phyloP scores from a whole-genome alignment of 805 yeast genomes.

The Nakazawaea ishiwadae region DNA sequence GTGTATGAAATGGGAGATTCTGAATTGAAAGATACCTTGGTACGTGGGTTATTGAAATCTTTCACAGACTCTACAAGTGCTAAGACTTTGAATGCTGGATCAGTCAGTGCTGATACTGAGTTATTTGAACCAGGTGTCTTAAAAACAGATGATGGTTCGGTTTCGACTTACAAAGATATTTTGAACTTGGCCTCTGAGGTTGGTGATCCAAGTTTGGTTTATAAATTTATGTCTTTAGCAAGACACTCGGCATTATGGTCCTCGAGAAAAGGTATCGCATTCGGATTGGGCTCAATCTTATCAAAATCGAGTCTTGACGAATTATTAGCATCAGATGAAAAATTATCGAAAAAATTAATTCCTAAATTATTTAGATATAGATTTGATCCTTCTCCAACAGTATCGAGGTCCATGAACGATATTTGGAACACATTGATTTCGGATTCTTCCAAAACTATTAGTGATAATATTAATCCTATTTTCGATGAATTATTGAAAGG shows the following conservation, averaged over 20 bases:
- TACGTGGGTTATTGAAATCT: conserved; percentile 66
- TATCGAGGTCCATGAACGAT: conserved; percentile 77
- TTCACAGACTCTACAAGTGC: conserved; percentile 66
- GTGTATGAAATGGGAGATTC: conserved; percentile 73
- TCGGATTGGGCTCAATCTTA: conserved; percentile 82
- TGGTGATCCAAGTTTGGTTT: conserved; percentile 92
- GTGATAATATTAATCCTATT: conserved; percentile 51
- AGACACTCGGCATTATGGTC: conserved; percentile 88
- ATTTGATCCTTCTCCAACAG: conserved; percentile 77
- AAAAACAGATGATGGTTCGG: conserved; percentile 78
- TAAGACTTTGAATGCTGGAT: conserved; percentile 50
- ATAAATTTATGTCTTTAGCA: conserved; percentile 90
- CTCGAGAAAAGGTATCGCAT: conserved; percentile 89
- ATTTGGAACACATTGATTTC: conserved; percentile 79
- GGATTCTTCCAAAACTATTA: conserved; percentile 50
- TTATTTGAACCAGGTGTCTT: conserved; percentile 80
- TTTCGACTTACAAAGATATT: conserved; percentile 89
- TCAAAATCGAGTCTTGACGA: conserved; percentile 72
- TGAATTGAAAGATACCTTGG: conserved; percentile 65
- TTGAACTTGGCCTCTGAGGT: conserved; percentile 86
- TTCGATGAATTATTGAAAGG: conserved; percentile 58
- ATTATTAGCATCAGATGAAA: conserved; percentile 47
- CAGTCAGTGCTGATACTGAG: conserved; percentile 74
- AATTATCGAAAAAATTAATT: conserved; percentile 55
- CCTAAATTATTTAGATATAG: conserved; percentile 82